A percentile compares a stretch with the other conserved stretches of the same genome.
phyloP scores from a whole-genome alignment of 331 rosid genomes.

The Telfairia occidentalis region DNA sequence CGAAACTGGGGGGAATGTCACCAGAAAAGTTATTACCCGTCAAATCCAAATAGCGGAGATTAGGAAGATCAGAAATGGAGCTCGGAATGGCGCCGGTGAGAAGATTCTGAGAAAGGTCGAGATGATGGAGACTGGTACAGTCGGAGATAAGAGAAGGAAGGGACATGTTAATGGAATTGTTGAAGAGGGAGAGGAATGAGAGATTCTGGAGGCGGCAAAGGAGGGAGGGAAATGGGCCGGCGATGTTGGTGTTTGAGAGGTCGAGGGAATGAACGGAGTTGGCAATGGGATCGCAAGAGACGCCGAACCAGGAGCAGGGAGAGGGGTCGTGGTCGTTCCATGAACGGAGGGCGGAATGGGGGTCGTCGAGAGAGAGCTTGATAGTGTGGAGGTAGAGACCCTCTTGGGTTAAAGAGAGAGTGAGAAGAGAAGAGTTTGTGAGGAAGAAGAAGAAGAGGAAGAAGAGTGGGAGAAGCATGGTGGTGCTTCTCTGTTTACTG shows the following conservation, averaged over 20 bases:
- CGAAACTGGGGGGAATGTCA: constrained; percentile 51
- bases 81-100: constrained; percentile 60
- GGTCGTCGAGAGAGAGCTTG: constrained; percentile 51
- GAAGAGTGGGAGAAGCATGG: constrained; percentile 6
- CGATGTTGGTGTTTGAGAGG: constrained; percentile 72
- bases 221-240: constrained; percentile 46
- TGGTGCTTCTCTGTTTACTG: neutral
- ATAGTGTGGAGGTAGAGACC: constrained; percentile 47
- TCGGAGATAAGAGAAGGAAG: constrained; percentile 49
- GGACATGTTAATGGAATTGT: constrained; percentile 50
- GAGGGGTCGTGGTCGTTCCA: constrained; percentile 49
- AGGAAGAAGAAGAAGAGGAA: constrained; percentile 8
- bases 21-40: constrained; percentile 77
- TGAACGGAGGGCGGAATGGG: constrained; percentile 37
- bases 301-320: constrained; percentile 72
- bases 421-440: neutral
- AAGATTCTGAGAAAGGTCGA: constrained; percentile 78
- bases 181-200: constrained; percentile 33
- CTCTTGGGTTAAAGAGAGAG: constrained; percentile 43
- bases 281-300: constrained; percentile 45
- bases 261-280: constrained; percentile 53
- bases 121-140: constrained; percentile 38
- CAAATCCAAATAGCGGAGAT: constrained; percentile 63
- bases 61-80: constrained; percentile 73
- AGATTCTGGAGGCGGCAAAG: constrained; percentile 36